phyloP scores from a whole-genome alignment of 2,329 filamentous ascomycete genomes.

The Ramularia endophylla region DNA sequence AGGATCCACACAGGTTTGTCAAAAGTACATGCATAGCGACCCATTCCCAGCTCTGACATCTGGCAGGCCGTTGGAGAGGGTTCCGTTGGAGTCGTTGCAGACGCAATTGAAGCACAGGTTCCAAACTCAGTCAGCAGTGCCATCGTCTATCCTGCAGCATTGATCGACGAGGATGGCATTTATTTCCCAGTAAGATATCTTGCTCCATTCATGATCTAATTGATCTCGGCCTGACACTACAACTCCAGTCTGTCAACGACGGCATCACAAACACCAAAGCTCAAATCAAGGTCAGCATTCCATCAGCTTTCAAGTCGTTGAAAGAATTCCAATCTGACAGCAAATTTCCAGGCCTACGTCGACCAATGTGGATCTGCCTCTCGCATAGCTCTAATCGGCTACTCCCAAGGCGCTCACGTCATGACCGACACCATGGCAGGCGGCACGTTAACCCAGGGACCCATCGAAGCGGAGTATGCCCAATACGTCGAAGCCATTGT shows the following conservation, averaged over 20 bases:
- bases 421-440: constrained; percentile 14
- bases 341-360: too few species aligned
- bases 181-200: constrained; percentile 12
- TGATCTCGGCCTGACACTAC: too few species aligned
- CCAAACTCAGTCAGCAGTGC: constrained; percentile 31
- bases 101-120: constrained; percentile 25
- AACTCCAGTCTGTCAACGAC: constrained; percentile 20
- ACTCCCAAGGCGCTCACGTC: constrained; percentile 29
- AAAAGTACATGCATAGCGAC: constrained; percentile 17
- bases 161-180: constrained; percentile 16
- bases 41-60: not conserved
- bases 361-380: constrained; percentile 2
- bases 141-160: constrained; percentile 24
- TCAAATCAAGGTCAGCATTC: constrained; percentile 26
- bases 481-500: constrained; percentile 30
- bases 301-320: too few species aligned
- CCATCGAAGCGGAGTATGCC: constrained; percentile 22
- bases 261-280: constrained; percentile 29
- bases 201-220: constrained; percentile 10
- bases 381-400: constrained; percentile 34
- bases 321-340: too few species aligned
- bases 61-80: constrained; percentile 25
- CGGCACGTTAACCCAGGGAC: constrained; percentile 22
- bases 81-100: constrained; percentile 29
- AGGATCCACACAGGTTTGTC: constrained; percentile 23